Evolutionary conservation across 208 protist genomes (phyloP), one percentile per base, ranked within the genome.

Genomic region (Willaertia magna): DNA sequence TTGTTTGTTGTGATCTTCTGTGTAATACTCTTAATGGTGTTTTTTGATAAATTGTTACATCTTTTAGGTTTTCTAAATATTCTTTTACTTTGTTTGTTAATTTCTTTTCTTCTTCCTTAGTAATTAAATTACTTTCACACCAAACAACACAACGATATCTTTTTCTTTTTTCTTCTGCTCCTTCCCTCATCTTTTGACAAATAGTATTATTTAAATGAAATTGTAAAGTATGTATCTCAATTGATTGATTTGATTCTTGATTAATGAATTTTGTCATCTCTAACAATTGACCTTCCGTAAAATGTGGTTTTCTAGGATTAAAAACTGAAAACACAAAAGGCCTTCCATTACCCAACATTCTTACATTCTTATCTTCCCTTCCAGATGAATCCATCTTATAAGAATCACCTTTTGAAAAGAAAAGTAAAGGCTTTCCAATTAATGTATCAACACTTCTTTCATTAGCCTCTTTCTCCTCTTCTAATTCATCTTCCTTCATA

Each of bases 11-110:
- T 4, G 94, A 93, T 51, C 97, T 95, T 26, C 97, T 90, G 88
- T 98, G 97, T 83, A 98, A 91, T 76, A 98, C 97, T 20, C 96
- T 92, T 44, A 98, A 78, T 26, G 96, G 97, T 22, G 97, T 98
- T 61, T 91, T 91, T 87, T 97, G 95, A 44, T 90, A 44, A 43
- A 97, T 91, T 34, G 26, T 26, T 26, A 67, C 9, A 9, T 67
- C 55, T 22, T 44, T 39, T 39, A 97, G 59, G 67, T 95, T 91
- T 52, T 87, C 86, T 76, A 86, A 16, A 22, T 30, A 52, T 85
- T 18, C 20, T 0, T 16, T 76, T 1, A 86, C 26, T 39, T 26
- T 11, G 18, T 42, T 89, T 85, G 44, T 76, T 55, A 85, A 94
- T 92, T 11, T 90, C 86, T n/a, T 0, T 85, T 86, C 39, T 85